Evolutionary conservation across 192 early-diverging fungal genomes (phyloP), one percentile per base, ranked within the genome.

Genomic region (Coemansia sp.): DNA sequence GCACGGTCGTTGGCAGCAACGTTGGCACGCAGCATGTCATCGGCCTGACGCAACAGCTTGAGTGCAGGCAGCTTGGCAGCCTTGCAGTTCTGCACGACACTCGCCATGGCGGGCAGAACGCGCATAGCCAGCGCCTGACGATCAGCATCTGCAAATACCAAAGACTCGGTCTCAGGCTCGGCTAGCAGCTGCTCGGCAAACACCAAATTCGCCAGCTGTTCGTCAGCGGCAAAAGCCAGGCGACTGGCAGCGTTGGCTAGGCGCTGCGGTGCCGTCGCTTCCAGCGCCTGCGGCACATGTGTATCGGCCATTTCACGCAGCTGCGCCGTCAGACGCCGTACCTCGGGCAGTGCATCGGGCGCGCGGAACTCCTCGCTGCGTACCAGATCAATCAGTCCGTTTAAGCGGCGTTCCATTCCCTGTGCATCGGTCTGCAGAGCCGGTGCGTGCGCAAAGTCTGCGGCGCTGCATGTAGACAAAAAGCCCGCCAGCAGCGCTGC

Each of bases 351-450:
- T 31, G 85, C 82, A n/a, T 87, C 87, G 2, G 78, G 61, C 22
- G 90, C 88, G 38, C 86, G 84, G 45, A 92, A 69, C 57, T 93
- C 92, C 56, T 94, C 91, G 53, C 85, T 87, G 60, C 92, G 89
- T 61, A 96, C 52, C 12, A 88, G 67, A 38, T 92, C 90, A 6
- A 96, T 81, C 59, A 92, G 85, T 0, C 73, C 80, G 60, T 92
- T 87, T 50, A 96, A 72, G 41, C 90, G 81, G 58, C 89, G 84
- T 76, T 97, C 95, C 6, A 88, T 86, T 10, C 88, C 89, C 21
- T 87, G 77, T 6, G 94, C 73, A 51, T 97, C 94, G 58, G 90
- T 87, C 57, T 89, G 85, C 43, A 92, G 80, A 52, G 86, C 85
- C 3, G 23, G 22, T 62, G 93, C 82, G 25, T 83, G 85, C 38